Base-by-base conservation (phyloP, 208 protist species). In the Leishmania tarentolae region DNA sequence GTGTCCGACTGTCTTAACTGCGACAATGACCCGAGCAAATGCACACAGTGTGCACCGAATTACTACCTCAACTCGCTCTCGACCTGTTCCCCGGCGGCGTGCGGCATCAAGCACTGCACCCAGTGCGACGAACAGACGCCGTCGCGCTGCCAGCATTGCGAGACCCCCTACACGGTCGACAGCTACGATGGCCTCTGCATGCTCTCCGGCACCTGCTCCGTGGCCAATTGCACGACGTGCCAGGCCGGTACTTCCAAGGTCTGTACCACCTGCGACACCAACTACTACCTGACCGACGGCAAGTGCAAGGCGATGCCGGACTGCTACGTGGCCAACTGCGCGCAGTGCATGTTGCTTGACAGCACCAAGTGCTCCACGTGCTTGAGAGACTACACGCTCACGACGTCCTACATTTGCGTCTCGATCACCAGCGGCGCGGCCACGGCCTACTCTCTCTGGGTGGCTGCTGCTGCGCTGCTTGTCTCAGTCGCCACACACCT, bases 291-390 rank as follows among this genome's bases (percentile, higher is more conserved):
- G 1, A 71, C 75, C 42, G 17, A 69, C 15, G 75, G 59, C 42
- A 42, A 50, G 13, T 79, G 75, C 59, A 19, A 46, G 59, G 28
- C 46, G 9, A 44, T 70, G 57, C 5, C 28, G 28, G 59, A 17
- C 4, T 80, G 77, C 68, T 47, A 69, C 56, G 77, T 75, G 40
- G 21, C 77, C 47, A 72, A 80, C 77, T 80, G 77, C 66, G 61
- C 77, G 17, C 46, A 59, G 66, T 80, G 77, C 77, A 72, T 53
- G 77, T 17, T 75, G 65, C 6, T 5, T 40, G 77, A 72, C 47
- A 74, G 44, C 66, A 74, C 66, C 44, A 79, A 71, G 75, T 80
- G 77, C 68, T 57, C 47, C 65, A 56, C n/a, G 31, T 80, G 77
- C 65, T 52, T 75, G 31, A 65, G 61, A 47, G 77, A 50, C 0